Percentiles rank a stretch among this genome's conserved stretches.
Evolutionary conservation across 257 asterid species (phyloP).

Genomic region (Plantago elongata): DNA sequence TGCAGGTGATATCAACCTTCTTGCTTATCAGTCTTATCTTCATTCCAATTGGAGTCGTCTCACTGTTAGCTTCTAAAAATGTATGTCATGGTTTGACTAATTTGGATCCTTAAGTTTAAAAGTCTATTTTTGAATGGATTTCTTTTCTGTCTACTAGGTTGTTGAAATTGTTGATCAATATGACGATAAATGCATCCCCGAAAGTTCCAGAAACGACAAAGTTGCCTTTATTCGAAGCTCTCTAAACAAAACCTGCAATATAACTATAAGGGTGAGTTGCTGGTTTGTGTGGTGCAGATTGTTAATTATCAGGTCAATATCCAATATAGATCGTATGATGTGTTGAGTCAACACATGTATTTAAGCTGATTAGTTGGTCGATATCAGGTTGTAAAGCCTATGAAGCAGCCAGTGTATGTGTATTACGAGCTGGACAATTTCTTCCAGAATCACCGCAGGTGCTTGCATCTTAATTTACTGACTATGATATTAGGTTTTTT

Average conservation of each 20-base stretch:
- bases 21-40: constrained; percentile 66
- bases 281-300: neutral
- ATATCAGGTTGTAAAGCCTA: constrained; percentile 39
- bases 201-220: constrained; percentile 26
- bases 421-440: constrained; percentile 61
- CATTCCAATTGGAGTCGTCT: constrained; percentile 83
- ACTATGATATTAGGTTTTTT: constrained; percentile 9
- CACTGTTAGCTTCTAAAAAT: constrained; percentile 65
- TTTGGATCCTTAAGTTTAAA: neutral
- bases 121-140: neutral
- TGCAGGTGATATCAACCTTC: constrained; percentile 67
- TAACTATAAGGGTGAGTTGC: constrained; percentile 35
- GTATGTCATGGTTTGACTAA: constrained; percentile 29
- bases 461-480: neutral
- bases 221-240: constrained; percentile 35
- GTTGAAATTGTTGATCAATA: constrained; percentile 58
- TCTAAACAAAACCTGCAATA: constrained; percentile 34
- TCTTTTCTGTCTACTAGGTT: constrained; percentile 32
- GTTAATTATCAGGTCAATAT: too few species aligned
- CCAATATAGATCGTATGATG: neutral
- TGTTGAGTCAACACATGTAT: neutral
- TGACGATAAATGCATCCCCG: constrained; percentile 46
- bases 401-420: constrained; percentile 51
- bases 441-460: constrained; percentile 67
- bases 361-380: constrained; percentile 2